Conservation (phyloP, 2,329 filamentous ascomycete species). For the Aspergillus neotritici region DNA sequence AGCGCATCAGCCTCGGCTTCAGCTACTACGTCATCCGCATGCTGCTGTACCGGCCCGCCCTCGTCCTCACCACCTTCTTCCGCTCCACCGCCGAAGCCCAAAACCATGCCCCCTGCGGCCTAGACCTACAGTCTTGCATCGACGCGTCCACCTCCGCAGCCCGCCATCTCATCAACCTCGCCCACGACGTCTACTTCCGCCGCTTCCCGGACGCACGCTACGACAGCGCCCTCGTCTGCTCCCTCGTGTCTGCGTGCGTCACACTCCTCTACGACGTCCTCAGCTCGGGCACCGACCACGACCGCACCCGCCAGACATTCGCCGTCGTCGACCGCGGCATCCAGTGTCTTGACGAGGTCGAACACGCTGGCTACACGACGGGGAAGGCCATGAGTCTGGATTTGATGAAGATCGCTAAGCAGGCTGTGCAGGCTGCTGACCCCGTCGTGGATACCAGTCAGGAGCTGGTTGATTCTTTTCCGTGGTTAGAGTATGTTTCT, state of each 20-base stretch:
- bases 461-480: slow-evolving; percentile 9
- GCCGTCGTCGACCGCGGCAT: slow-evolving; percentile 10
- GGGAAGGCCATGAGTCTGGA: slow-evolving; percentile 13
- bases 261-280: slow-evolving; percentile 11
- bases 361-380: slow-evolving; percentile 10
- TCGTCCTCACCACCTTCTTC: slow-evolving; percentile 11
- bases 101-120: slow-evolving; percentile 1
- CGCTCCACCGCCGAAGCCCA: slow-evolving; percentile 5
- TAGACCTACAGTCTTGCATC: slow-evolving; percentile 6
- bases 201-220: slow-evolving; percentile 10
- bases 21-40: slow-evolving; percentile 8
- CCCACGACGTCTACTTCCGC: slow-evolving; percentile 9
- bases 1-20: slow-evolving; percentile 8
- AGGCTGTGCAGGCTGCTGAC: slow-evolving; percentile 7
- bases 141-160: slow-evolving; percentile 6
- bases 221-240: slow-evolving; percentile 8
- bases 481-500: slow-evolving; percentile 12
- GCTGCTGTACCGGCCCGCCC: slow-evolving; percentile 8
- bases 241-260: slow-evolving; percentile 7
- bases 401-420: slow-evolving; percentile 14
- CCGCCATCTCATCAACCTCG: slow-evolving; percentile 7
- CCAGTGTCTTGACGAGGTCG: slow-evolving; percentile 12
- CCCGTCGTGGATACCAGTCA: slow-evolving; percentile 10
- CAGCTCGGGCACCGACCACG: slow-evolving; percentile 3
- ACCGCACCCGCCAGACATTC: slow-evolving; percentile 8